Percentiles rank a stretch among this genome's conserved stretches.
phyloP scores from a whole-genome alignment of 176 grass and related monocot genomes.

The Urochloa ruziziensis region DNA sequence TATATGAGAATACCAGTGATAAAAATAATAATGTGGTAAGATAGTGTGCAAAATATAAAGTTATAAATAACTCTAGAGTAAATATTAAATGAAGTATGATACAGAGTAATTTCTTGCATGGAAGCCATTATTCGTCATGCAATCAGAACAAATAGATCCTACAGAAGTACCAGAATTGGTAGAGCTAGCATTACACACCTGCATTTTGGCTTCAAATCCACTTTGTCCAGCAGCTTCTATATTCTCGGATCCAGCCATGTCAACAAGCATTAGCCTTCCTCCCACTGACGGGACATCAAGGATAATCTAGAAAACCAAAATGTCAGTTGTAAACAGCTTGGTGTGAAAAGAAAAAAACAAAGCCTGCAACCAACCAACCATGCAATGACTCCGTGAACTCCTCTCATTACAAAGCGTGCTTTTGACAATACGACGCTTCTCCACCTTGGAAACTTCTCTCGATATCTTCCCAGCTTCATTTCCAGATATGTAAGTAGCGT shows the following conservation, averaged over 20 bases:
- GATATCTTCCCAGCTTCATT: conserved; percentile 87
- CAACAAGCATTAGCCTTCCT: conserved; percentile 89
- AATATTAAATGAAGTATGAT: background rate
- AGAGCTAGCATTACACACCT: conserved; percentile 40
- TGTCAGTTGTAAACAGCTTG: background rate
- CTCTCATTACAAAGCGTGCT: conserved; percentile 90
- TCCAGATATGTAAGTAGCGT: conserved; percentile 77
- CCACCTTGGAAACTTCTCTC: conserved; percentile 83
- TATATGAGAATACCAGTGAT: background rate
- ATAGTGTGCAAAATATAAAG: background rate
- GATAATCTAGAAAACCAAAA: conserved; percentile 55
- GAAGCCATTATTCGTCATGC: background rate
- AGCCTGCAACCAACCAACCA: conserved; percentile 49
- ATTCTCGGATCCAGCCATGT: conserved; percentile 97
- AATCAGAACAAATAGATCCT: background rate
- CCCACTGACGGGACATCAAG: conserved; percentile 92
- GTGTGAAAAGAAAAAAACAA: background rate
- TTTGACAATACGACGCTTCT: conserved; percentile 77
- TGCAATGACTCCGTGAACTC: conserved; percentile 86
- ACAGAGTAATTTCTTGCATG: background rate
- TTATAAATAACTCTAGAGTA: background rate
- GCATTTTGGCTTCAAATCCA: conserved; percentile 95
- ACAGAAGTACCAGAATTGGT: background rate
- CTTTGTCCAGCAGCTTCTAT: conserved; percentile 92
- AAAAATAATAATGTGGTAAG: background rate